Conservation (phyloP, 768 basidiomycete species). For the Suillus alpinus region DNA sequence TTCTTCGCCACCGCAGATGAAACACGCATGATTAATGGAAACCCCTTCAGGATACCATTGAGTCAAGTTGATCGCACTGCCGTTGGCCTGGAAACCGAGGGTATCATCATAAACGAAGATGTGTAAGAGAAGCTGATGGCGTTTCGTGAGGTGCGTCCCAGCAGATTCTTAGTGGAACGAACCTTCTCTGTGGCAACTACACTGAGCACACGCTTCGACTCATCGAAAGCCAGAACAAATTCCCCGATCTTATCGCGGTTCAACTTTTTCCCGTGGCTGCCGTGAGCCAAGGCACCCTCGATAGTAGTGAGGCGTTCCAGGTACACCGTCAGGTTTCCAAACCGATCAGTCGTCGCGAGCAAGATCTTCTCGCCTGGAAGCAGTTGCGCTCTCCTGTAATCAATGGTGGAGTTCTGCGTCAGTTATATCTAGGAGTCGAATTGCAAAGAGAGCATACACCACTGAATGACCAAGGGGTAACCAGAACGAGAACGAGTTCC, state of each 20-base stretch:
- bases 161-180: background rate
- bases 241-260: conserved; percentile 47
- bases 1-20: conserved; percentile 52
- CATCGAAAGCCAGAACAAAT: conserved; percentile 48
- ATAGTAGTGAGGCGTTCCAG: conserved; percentile 34
- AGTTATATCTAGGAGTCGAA: background rate
- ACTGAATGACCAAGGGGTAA: conserved; percentile 19
- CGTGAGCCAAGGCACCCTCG: conserved; percentile 26
- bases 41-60: conserved; percentile 38
- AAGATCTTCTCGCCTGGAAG: conserved; percentile 40
- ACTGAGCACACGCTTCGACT: conserved; percentile 46
- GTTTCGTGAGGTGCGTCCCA: background rate
- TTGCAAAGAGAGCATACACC: background rate
- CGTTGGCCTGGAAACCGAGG: conserved; percentile 41
- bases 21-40: conserved; percentile 36
- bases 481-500: conserved; percentile 12
- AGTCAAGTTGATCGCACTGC: conserved; percentile 38
- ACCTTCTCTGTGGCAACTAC: conserved; percentile 45
- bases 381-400: conserved; percentile 35
- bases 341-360: conserved; percentile 37
- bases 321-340: conserved; percentile 36
- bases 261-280: conserved; percentile 28
- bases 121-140: conserved; percentile 37
- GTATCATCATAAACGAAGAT: conserved; percentile 47
- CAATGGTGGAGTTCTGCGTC: background rate